Evolutionary conservation across 2,329 filamentous ascomycete species (phyloP), one percentile per base, ranked within the genome.

Genomic region (Alternaria consortialis): DNA sequence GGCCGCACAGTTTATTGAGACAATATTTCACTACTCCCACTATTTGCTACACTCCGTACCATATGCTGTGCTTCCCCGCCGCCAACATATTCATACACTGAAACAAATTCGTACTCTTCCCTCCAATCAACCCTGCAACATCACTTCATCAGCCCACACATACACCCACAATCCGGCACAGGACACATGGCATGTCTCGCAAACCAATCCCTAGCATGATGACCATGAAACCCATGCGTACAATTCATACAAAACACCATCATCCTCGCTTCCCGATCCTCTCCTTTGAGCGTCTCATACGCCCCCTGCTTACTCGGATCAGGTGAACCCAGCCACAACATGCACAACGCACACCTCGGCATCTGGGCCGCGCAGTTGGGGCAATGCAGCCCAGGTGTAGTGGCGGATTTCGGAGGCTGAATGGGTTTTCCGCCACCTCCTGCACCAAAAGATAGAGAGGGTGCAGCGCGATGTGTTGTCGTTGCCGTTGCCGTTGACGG

Each of bases 121-220:
- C 12, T 20, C 15, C 37, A 20, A 20, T 5, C 37, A 20, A 23
- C 39, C 11, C 39, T 4, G 5, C 39, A 25, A 25, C n/a, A 15
- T 53, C 54, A 80, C 62, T 74, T 76, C 70, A 79, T 63, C 53
- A 81, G 58, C 56, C 79, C 82, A 77, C 85, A 87, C 68, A 83
- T 77, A 69, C 85, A 87, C 62, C 79, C 75, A 71, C 85, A 87
- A 65, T 84, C 84, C 55, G 84, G 83, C 61, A 86, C 84, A 2
- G 85, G 84, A 78, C 85, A 87, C 65, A 82, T 81, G 37, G 77
- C 77, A 75, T 86, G 84, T 66, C 80, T 81, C 23, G 73, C 75
- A 74, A 90, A 90, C 88, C 88, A 90, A 62, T 84, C 82, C 65
- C 82, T 78, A 11, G 88, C 87, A 80, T 90, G 87, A 74, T 87